These are phyloP conservation scores for Crithidia acanthocephali DNA, from an alignment of 208 protist genomes.

Conservation along the genomic window DNA sequence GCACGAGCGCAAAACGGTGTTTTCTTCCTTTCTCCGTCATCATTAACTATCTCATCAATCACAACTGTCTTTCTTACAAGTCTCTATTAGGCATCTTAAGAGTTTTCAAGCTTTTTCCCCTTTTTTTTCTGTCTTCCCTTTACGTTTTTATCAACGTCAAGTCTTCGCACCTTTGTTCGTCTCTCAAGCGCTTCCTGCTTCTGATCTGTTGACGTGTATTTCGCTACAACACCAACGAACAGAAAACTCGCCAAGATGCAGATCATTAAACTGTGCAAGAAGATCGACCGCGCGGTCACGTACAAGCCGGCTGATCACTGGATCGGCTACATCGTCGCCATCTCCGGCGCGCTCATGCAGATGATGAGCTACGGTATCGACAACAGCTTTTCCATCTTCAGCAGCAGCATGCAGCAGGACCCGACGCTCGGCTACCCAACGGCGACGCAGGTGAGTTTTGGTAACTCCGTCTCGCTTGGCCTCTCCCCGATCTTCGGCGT, in stretches of 20 bases:
- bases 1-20: neutral
- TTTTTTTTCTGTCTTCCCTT: neutral
- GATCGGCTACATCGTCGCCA: slow-evolving; percentile 77
- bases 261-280: slow-evolving; percentile 22
- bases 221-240: neutral
- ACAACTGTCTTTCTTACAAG: neutral
- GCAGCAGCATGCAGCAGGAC: slow-evolving; percentile 72
- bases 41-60: neutral
- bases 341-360: slow-evolving; percentile 80
- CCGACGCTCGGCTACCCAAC: slow-evolving; percentile 64
- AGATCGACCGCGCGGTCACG: slow-evolving; percentile 33
- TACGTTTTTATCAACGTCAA: too few species aligned
- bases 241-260: slow-evolving; percentile 8
- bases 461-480: slow-evolving; percentile 77
- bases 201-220: neutral
- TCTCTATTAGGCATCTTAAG: neutral
- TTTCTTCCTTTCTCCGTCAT: neutral
- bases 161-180: too few species aligned
- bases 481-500: slow-evolving; percentile 78
- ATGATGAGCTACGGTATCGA: slow-evolving; percentile 88
- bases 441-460: slow-evolving; percentile 73
- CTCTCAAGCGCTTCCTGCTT: too few species aligned
- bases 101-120: slow-evolving; percentile 9
- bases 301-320: slow-evolving; percentile 73
- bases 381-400: slow-evolving; percentile 87